Percentiles rank a stretch among this genome's conserved stretches.
Evolutionary conservation across 2,329 filamentous ascomycete species (phyloP).

Genomic region (Zymoseptoria passerinii): DNA sequence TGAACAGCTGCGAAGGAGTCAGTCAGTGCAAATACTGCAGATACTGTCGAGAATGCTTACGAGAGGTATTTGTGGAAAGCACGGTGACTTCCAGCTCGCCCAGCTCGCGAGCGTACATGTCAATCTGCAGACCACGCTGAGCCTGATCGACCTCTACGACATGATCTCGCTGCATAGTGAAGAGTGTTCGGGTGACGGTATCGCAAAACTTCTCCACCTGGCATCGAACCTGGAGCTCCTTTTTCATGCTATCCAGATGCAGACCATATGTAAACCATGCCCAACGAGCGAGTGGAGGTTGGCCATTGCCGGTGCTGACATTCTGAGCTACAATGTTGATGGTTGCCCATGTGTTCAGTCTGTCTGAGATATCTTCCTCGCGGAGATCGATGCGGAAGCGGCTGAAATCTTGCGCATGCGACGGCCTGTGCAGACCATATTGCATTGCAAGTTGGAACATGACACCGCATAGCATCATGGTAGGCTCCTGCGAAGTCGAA

Average conservation of each 20-base stretch:
- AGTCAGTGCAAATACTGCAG: constrained; percentile 48
- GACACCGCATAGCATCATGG: constrained; percentile 70
- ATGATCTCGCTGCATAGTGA: constrained; percentile 66
- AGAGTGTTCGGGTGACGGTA: constrained; percentile 71
- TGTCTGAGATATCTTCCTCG: constrained; percentile 69
- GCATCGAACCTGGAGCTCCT: constrained; percentile 58
- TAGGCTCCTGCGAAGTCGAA: constrained; percentile 70
- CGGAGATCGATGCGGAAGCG: constrained; percentile 58
- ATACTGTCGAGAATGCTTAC: constrained; percentile 14
- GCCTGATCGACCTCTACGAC: constrained; percentile 43
- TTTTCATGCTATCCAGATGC: constrained; percentile 55
- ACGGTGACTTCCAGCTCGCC: constrained; percentile 31
- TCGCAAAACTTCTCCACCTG: constrained; percentile 68
- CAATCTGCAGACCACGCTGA: constrained; percentile 29
- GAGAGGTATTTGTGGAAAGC: constrained; percentile 24
- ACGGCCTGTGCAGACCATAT: constrained; percentile 72
- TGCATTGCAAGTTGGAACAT: constrained; percentile 85
- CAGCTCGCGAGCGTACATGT: constrained; percentile 31
- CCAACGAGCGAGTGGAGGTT: constrained; percentile 51
- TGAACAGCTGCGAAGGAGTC: constrained; percentile 43
- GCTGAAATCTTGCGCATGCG: constrained; percentile 76
- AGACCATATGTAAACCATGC: constrained; percentile 64
- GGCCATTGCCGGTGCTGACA: constrained; percentile 74
- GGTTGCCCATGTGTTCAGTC: constrained; percentile 73
- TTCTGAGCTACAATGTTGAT: constrained; percentile 77